Conservation (phyloP, 805 yeast genomes). For the Ogataea chonburiensis region DNA sequence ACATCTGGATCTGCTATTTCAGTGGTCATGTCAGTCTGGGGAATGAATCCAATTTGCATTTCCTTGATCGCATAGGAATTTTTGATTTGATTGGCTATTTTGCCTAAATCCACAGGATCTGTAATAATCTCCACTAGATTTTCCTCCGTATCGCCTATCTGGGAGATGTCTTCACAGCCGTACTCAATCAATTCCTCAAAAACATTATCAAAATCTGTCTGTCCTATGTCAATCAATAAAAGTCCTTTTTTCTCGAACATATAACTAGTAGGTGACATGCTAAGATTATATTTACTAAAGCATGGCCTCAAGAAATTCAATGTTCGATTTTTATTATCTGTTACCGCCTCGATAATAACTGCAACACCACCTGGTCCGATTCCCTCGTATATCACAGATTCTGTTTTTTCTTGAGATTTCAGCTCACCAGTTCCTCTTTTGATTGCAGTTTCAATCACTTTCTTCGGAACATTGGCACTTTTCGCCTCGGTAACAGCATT, state of each 20-base stretch:
- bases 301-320: slow-evolving; percentile 72
- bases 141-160: slow-evolving; percentile 27
- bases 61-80: slow-evolving; percentile 62
- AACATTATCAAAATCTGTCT: slow-evolving; percentile 52
- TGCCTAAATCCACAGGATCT: slow-evolving; percentile 61
- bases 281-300: slow-evolving; percentile 60
- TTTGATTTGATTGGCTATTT: slow-evolving; percentile 58
- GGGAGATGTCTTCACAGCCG: slow-evolving; percentile 71
- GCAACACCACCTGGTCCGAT: slow-evolving; percentile 93
- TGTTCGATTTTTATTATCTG: slow-evolving; percentile 86
- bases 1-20: slow-evolving; percentile 54
- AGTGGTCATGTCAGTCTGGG: slow-evolving; percentile 60
- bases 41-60: slow-evolving; percentile 64
- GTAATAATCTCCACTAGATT: slow-evolving; percentile 52
- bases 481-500: slow-evolving; percentile 78
- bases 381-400: slow-evolving; percentile 75
- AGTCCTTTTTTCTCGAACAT: slow-evolving; percentile 79
- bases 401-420: slow-evolving; percentile 43
- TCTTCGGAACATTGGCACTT: slow-evolving; percentile 73
- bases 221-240: slow-evolving; percentile 49
- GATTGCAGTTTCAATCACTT: slow-evolving; percentile 83
- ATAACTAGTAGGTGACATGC: slow-evolving; percentile 73
- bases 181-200: slow-evolving; percentile 74
- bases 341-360: slow-evolving; percentile 77
- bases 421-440: slow-evolving; percentile 78